phyloP scores from a whole-genome alignment of 345 rosid species.

The Isatis tinctoria region DNA sequence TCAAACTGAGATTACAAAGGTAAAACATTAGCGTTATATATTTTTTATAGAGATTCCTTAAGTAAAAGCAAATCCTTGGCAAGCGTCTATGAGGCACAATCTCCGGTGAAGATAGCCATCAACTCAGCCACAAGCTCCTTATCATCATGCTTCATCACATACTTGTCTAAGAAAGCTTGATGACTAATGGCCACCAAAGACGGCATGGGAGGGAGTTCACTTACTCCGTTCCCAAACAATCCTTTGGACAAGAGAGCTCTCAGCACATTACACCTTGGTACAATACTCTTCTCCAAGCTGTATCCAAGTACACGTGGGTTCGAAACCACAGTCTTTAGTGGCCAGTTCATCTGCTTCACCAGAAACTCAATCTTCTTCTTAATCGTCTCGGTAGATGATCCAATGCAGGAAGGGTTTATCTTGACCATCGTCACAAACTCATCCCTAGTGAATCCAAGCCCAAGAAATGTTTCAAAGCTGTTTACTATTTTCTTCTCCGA shows the following conservation, averaged over 20 bases:
- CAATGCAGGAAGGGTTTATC: neutral
- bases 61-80: neutral
- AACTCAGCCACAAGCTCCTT: neutral
- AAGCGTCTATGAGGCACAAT: neutral
- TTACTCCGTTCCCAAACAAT: neutral
- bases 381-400: neutral
- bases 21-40: no score
- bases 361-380: neutral
- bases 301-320: neutral
- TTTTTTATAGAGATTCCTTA: neutral
- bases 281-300: slow-evolving; percentile 7
- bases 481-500: slow-evolving; percentile 14
- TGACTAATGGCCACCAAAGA: neutral
- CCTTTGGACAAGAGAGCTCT: neutral
- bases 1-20: neutral
- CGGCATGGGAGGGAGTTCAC: neutral
- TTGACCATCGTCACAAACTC: neutral
- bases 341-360: slow-evolving; percentile 5
- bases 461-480: slow-evolving; percentile 21
- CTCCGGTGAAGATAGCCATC: neutral
- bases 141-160: neutral
- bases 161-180: neutral
- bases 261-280: neutral
- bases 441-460: slow-evolving; percentile 9
- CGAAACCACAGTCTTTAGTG: neutral